These are phyloP conservation scores for Verticillium nubilum DNA, from an alignment of 2,329 filamentous ascomycete genomes.

Conservation along the genomic window DNA sequence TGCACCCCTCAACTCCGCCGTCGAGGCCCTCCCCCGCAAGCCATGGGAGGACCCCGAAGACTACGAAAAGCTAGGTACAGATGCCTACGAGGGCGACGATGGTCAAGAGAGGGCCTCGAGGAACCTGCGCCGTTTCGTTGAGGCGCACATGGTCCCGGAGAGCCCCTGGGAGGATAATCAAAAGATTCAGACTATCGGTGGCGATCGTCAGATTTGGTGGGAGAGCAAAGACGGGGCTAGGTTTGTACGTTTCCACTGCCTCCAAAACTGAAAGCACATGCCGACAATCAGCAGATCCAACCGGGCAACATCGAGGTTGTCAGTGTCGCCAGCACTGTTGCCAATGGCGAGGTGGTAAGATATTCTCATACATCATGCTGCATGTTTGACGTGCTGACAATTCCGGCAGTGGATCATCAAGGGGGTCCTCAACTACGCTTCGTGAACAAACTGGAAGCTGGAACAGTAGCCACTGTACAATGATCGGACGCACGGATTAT, in stretches of 20 bases:
- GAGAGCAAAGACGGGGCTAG: constrained; percentile 63
- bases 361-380: background rate
- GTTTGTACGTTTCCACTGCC: constrained; percentile 43
- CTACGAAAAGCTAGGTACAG: constrained; percentile 59
- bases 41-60: constrained; percentile 79
- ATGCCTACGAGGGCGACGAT: constrained; percentile 69
- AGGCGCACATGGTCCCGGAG: constrained; percentile 71
- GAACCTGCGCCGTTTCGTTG: constrained; percentile 77
- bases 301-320: constrained; percentile 76
- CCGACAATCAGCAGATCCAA: constrained; percentile 53
- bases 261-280: background rate
- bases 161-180: constrained; percentile 69
- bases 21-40: constrained; percentile 74
- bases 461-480: background rate
- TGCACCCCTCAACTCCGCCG: constrained; percentile 77
- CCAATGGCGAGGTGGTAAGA: constrained; percentile 76
- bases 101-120: constrained; percentile 70
- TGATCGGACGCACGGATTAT: background rate
- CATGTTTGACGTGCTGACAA: background rate
- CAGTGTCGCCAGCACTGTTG: constrained; percentile 66
- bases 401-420: constrained; percentile 59
- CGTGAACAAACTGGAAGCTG: background rate
- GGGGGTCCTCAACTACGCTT: constrained; percentile 39
- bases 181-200: constrained; percentile 63
- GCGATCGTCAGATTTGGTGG: constrained; percentile 72